Evolutionary conservation across 192 early-diverging fungal species (phyloP).

Genomic region (Backusella mclennaniae): DNA sequence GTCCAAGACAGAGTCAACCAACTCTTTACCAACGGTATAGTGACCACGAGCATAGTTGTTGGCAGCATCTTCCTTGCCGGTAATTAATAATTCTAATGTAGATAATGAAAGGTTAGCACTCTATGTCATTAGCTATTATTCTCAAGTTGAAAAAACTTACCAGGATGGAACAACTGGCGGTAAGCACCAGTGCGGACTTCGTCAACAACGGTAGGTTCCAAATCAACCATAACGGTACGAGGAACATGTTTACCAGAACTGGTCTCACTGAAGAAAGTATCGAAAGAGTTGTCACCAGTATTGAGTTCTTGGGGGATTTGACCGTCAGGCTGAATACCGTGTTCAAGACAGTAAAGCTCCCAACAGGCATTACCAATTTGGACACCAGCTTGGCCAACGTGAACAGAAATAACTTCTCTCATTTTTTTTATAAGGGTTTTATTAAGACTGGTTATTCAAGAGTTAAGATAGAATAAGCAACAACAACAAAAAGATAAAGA

Average conservation of each 20-base stretch:
- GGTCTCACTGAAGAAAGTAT: slow-evolving; percentile 48
- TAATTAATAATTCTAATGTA: slow-evolving; percentile 39
- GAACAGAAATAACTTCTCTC: slow-evolving; percentile 45
- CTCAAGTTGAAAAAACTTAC: background rate
- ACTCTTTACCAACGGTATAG: slow-evolving; percentile 54
- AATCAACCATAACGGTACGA: slow-evolving; percentile 47
- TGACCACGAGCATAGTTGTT: slow-evolving; percentile 60
- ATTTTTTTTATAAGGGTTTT: slow-evolving; percentile 27
- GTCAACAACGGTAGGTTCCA: slow-evolving; percentile 49
- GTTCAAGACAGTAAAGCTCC: slow-evolving; percentile 58
- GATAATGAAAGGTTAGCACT: background rate
- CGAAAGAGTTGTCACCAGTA: slow-evolving; percentile 38
- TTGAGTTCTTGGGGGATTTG: slow-evolving; percentile 23
- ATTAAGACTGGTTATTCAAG: slow-evolving; percentile 5
- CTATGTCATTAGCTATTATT: background rate
- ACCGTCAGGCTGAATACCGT: slow-evolving; percentile 40
- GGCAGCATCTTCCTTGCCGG: slow-evolving; percentile 54
- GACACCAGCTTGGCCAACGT: slow-evolving; percentile 64
- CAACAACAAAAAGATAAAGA: slow-evolving; percentile 8
- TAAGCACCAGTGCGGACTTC: slow-evolving; percentile 49
- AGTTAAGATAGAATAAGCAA: slow-evolving; percentile 26
- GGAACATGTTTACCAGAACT: slow-evolving; percentile 43
- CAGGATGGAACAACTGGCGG: slow-evolving; percentile 51
- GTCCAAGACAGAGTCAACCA: slow-evolving; percentile 50
- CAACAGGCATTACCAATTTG: slow-evolving; percentile 88